Conservation (phyloP, 495 filamentous ascomycete species). For the Xylaria flabelliformis region DNA sequence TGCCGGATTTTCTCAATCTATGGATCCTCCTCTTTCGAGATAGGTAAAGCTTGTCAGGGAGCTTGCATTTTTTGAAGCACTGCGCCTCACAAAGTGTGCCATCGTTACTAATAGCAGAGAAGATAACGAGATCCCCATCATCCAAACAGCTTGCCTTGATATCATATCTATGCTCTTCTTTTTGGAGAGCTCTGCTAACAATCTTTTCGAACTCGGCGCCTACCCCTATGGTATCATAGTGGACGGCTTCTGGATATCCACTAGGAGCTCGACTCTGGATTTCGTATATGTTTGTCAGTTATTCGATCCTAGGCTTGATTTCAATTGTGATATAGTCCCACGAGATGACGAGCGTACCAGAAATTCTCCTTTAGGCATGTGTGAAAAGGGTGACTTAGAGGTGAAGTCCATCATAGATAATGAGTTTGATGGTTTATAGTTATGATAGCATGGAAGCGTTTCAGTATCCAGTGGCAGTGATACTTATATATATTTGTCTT, state of each 20-base stretch:
- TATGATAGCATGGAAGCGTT: background rate
- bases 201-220: background rate
- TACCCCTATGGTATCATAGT: background rate
- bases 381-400: background rate
- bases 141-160: background rate
- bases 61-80: background rate
- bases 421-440: background rate
- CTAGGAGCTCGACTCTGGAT: background rate
- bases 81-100: background rate
- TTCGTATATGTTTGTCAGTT: background rate
- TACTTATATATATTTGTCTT: background rate
- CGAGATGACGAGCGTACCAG: background rate
- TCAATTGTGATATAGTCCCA: too few species aligned
- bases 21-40: background rate
- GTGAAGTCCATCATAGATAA: background rate
- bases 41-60: background rate
- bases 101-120: background rate
- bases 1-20: background rate
- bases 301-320: background rate
- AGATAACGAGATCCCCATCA: background rate
- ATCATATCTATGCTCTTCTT: background rate
- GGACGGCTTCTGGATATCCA: background rate
- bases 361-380: background rate
- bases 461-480: background rate
- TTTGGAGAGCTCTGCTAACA: background rate